A percentile compares a stretch with the other conserved stretches of the same genome.
These are phyloP conservation scores for Ceratocystis lukuohia DNA, from an alignment of 2,329 filamentous ascomycete genomes.

Conservation along the genomic window DNA sequence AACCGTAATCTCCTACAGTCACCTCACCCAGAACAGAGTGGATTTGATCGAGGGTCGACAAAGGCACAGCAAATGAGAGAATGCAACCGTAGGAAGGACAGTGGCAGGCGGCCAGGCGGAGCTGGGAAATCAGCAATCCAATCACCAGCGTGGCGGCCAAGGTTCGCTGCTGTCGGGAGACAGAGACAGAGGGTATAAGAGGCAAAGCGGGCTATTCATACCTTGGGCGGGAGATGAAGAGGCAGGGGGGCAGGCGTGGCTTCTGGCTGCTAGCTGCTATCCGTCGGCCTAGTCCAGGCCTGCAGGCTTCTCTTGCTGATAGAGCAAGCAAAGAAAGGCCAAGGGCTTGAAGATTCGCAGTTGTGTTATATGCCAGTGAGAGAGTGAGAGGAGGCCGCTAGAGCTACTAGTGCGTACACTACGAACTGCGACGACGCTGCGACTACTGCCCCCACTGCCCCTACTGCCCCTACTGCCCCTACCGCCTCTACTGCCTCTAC, in stretches of 20 bases:
- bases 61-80: slow-evolving; percentile 2
- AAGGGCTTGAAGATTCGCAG: no score
- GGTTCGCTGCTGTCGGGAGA: not conserved
- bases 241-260: not conserved
- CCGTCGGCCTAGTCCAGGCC: no score
- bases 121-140: not conserved
- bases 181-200: not conserved
- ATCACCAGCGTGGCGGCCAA: not conserved
- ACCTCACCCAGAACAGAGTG: not conserved
- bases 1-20: not conserved
- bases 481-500: no score
- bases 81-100: not conserved
- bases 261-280: not conserved
- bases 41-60: not conserved
- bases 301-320: no score
- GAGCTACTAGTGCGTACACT: no score
- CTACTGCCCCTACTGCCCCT: no score
- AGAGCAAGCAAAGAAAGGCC: no score
- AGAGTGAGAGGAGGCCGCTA: no score
- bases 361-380: no score
- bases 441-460: no score
- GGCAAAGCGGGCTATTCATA: not conserved
- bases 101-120: not conserved
- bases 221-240: not conserved
- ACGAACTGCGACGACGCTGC: no score